Conservation (phyloP, 2,329 filamentous ascomycete species). For the Alternaria panax region DNA sequence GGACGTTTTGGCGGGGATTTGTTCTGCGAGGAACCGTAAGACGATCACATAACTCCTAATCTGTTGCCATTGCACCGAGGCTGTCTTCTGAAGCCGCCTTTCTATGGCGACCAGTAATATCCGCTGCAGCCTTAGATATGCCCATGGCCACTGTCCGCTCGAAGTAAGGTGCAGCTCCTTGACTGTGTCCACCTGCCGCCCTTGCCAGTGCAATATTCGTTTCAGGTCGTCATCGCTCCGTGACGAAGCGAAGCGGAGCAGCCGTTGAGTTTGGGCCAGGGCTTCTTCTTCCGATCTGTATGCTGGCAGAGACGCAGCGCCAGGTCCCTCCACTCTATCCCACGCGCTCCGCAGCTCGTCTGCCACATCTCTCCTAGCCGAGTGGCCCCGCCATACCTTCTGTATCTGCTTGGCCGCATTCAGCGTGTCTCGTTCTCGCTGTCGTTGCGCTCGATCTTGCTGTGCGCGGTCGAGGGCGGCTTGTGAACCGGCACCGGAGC, state of each 20-base stretch:
- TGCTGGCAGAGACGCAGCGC: slow-evolving; percentile 21
- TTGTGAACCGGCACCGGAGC: slow-evolving; percentile 69
- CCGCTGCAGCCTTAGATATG: slow-evolving; percentile 52
- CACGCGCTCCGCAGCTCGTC: slow-evolving; percentile 56
- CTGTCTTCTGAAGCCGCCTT: slow-evolving; percentile 23
- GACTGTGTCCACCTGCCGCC: slow-evolving; percentile 46
- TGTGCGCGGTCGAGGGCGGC: slow-evolving; percentile 85
- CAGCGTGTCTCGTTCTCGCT: slow-evolving; percentile 79
- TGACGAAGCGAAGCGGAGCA: slow-evolving; percentile 55
- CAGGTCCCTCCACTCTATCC: slow-evolving; percentile 39
- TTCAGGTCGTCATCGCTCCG: slow-evolving; percentile 49
- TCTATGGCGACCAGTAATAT: slow-evolving; percentile 49
- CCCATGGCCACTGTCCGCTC: slow-evolving; percentile 50
- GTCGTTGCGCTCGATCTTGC: slow-evolving; percentile 80
- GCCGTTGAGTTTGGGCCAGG: slow-evolving; percentile 50
- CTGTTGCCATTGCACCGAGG: slow-evolving; percentile 18
- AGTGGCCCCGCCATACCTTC: slow-evolving; percentile 81
- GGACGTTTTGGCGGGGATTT: slow-evolving; percentile 46
- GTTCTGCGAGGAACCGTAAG: slow-evolving; percentile 41
- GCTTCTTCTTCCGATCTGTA: slow-evolving; percentile 52
- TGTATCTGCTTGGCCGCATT: slow-evolving; percentile 79
- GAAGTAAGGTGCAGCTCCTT: slow-evolving; percentile 30
- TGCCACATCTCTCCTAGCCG: slow-evolving; percentile 65
- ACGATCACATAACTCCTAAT: slow-evolving; percentile 25
- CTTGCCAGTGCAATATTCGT: slow-evolving; percentile 52